Evolutionary conservation across 108 stramenopile species (phyloP).

Genomic region (Schizochytrium sp.): DNA sequence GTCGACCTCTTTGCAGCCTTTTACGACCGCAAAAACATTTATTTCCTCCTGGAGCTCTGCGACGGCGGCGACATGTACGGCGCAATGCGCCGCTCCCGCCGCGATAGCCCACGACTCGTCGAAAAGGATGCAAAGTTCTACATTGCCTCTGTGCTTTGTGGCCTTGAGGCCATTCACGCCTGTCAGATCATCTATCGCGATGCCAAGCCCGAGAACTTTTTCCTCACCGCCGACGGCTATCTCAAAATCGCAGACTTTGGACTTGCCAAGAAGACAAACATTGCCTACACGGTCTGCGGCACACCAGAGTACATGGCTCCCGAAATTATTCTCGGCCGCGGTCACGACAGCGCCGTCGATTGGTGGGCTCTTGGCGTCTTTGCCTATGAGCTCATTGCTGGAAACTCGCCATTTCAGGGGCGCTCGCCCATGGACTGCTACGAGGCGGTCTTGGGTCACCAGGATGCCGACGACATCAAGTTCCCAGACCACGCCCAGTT

Average conservation of each 20-base stretch:
- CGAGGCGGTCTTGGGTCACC: neutral
- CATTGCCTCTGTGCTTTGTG: neutral
- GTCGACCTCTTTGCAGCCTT: conserved; percentile 27
- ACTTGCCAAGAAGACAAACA: conserved; percentile 21
- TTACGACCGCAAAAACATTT: conserved; percentile 29
- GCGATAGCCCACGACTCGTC: neutral
- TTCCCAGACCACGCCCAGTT: neutral
- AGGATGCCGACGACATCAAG: neutral
- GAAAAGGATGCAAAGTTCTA: conserved; percentile 8
- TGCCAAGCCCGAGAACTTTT: conserved; percentile 31
- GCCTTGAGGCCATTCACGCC: conserved; percentile 21
- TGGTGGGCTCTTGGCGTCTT: conserved; percentile 38
- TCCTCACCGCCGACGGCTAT: conserved; percentile 23
- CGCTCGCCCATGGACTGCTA: neutral
- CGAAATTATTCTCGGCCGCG: conserved; percentile 26
- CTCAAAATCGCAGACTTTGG: conserved; percentile 36
- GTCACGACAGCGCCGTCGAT: conserved; percentile 27
- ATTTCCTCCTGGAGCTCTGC: conserved; percentile 57
- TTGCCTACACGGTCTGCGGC: conserved; percentile 24
- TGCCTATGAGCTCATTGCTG: neutral
- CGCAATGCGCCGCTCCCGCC: conserved; percentile 10
- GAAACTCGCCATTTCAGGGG: neutral
- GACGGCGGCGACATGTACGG: conserved; percentile 63
- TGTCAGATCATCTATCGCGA: conserved; percentile 28
- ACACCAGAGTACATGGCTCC: conserved; percentile 42